Evolutionary conservation across 768 basidiomycete genomes (phyloP), one percentile per base, ranked within the genome.

Genomic region (Mycena capillaripes): DNA sequence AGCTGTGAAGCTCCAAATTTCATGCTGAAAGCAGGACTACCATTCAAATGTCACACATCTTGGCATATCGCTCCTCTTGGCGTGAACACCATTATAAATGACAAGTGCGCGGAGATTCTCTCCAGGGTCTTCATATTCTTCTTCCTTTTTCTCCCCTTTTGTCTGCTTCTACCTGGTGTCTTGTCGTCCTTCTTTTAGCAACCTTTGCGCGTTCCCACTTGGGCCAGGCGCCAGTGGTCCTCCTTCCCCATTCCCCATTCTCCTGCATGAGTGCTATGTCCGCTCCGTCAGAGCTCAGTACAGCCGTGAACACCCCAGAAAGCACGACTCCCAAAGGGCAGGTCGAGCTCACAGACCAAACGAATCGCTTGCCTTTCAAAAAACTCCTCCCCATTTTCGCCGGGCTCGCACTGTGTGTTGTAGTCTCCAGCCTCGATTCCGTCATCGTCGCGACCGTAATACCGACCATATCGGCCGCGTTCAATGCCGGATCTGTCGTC

Each of bases 371-470:
- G 7, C 93, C 93, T 0, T 87, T 89, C 78, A 87, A 83, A 67
- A 90, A 91, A 78, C 84, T 94, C 50, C 79, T 94, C 4, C 82
- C 88, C 14, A 88, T 93, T 8, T 92, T 93, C 76, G 76, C 85
- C 1, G 89, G 92, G 9, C 84, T 94, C 16, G 84, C 89, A 0
- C 81, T 90, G 1, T 93, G 92, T 55, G 86, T 90, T 14, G 84
- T 91, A 52, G 89, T 92, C 53, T 88, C 91, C 7, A 83, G 89
- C 0, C 81, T 93, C 0, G 93, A 94, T 78, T 91, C 92, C 11
- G 93, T 93, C 10, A 91, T 93, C 57, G 89, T 93, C 11, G 91
- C 92, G 0, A 94, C 93, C 0, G 90, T 92, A 2, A 82, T 95
- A 21, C 92, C 93, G 0, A 92, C 90, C 0, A 89, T 95, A 57